Conservation (phyloP, 345 rosid species). For the Chamaenerion angustifolium region DNA sequence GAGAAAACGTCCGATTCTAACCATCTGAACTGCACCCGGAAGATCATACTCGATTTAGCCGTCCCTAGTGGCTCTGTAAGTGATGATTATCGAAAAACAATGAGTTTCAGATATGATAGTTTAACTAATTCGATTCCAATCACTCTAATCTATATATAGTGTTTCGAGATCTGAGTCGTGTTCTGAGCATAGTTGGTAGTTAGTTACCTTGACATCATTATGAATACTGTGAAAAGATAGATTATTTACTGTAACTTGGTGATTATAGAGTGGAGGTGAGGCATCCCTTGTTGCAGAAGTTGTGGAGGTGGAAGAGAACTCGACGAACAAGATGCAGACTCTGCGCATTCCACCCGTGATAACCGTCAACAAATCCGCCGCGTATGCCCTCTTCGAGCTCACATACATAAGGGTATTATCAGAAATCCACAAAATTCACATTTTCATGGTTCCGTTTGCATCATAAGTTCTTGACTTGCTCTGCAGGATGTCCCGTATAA, state of each 20-base stretch:
- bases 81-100: not conserved
- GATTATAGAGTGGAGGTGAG: constrained; percentile 63
- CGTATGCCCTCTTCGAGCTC: constrained; percentile 70
- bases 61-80: constrained; percentile 60
- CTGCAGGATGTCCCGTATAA: constrained; percentile 67
- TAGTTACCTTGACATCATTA: too few relatives aligned
- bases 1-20: constrained; percentile 24
- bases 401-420: constrained; percentile 46
- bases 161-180: too few relatives aligned
- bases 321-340: constrained; percentile 53
- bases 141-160: too few relatives aligned
- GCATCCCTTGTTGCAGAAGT: constrained; percentile 80
- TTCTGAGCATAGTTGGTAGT: too few relatives aligned
- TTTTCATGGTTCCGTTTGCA: not conserved
- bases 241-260: not conserved
- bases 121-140: too few relatives aligned
- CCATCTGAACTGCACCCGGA: constrained; percentile 35
- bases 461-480: not conserved
- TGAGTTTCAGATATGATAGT: too few relatives aligned
- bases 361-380: constrained; percentile 62
- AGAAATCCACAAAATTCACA: not conserved
- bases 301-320: constrained; percentile 90
- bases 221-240: too few relatives aligned
- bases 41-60: constrained; percentile 49
- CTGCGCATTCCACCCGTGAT: constrained; percentile 69